Evolutionary conservation across 129 eudicot genomes (phyloP), one percentile per base, ranked within the genome.

Genomic region (Chrysanthemum lavandulifolium): DNA sequence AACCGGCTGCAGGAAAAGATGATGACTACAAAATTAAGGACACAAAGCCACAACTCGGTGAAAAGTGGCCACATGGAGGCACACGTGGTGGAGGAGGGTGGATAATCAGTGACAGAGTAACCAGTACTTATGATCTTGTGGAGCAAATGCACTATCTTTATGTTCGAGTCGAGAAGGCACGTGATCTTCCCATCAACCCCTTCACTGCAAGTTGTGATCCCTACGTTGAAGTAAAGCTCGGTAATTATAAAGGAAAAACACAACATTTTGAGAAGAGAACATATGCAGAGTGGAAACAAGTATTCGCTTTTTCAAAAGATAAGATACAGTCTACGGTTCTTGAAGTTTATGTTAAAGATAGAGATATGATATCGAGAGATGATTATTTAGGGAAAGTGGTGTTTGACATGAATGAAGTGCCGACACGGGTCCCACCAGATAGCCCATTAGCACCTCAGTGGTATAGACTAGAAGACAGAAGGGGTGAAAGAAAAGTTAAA

Each of bases 91-190:
- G 98, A 2, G 91, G 98, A 33, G 98, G 97, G 63, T 85, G 91
- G 98, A 78, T 87, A 16, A 79, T 79, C 73, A 80, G 89, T 29
- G 98, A 90, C 55, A 84, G 90, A 56, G 76, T 82, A 68, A 79
- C 96, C 15, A 88, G 97, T 83, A 90, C 98, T 29, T 90, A 80
- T 49, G 98, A 94, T 75, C 98, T 94, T n/a, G 98, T 94, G 25
- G 98, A 94, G 55, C 98, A 94, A 68, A 94, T 86, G 90, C 76
- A 85, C 29, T 94, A 89, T 67, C 97, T 94, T 48, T 94, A 90
- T 63, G 98, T 90, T 74, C 92, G 97, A 9, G 98, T 94, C 6
- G 98, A 87, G 33, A 94, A 88, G 68, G 98, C 97, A 10, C 80
- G 70, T 27, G 96, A 89, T 68, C 79, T 93, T 7, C 97, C 98